Base-by-base conservation (phyloP, 805 yeast species). In the Kodamaea fukazawae region DNA sequence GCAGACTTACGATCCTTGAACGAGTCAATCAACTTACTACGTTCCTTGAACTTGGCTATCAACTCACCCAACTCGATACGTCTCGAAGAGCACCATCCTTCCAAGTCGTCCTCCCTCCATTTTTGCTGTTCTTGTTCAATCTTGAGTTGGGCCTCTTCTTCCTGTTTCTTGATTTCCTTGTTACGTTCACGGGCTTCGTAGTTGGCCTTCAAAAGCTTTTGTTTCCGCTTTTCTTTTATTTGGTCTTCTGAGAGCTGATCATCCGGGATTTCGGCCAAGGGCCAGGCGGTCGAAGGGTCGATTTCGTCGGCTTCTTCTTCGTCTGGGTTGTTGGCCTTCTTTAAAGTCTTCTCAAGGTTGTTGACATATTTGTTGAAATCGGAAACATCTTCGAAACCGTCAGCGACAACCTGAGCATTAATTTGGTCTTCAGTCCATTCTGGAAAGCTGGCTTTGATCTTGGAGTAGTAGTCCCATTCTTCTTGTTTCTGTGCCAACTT, bases 171-270 rank as follows among this genome's bases (percentile, higher is more conserved):
- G 47, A 86, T 95, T 43, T 79, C 84, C 55, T 80, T 84, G 6
- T 89, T 86, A 33, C 90, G 75, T 58, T 78, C 76, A 44, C 98
- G 75, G 0, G 98, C 96, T 33, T 93, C 99, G 52, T 76, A 81
- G 52, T 86, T 88, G 4, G 95, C 91, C 53, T 88, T 87, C 64
- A 86, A 68, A 22, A 93, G 71, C 49, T 78, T 74, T 62, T 93
- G 98, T 42, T 80, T 79, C 36, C 96, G 74, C 61, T 93, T 93
- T 55, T 89, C 97, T 51, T 83, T 86, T 32, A 89, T 65, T 53
- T 86, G 85, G 4, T 86, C 95, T 28, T 83, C 88, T 29, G 75
- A 73, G 27, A 93, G 71, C 45, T 90, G 83, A 23, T 81, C 89
- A 59, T 93, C 98, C 0, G 96, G 91, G 5, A 80, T 70, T 16